Base-by-base conservation (phyloP, 1,284 basidiomycete species). In the Ceratobasidium sp. region DNA sequence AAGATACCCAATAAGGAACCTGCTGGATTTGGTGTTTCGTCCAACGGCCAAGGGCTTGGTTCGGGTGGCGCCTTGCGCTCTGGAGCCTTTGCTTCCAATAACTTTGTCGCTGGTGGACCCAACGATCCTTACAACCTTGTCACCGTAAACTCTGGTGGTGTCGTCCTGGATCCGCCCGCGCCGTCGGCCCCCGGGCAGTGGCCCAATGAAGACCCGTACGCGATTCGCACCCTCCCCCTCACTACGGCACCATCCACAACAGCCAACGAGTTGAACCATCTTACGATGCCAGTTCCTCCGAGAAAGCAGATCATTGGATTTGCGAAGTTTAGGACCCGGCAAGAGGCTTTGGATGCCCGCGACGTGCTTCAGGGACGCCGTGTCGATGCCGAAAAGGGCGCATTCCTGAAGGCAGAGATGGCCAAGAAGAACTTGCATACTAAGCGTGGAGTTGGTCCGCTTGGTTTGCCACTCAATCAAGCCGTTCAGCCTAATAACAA, bases 351-450 rank as follows among this genome's bases (percentile, higher is more conserved):
- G 0, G 90, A 91, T 15, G 97, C 98, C 9, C 88, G 95, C 37
- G 97, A 99, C 81, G 88, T 91, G 6, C 87, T 99, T 7, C 96
- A 98, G 83, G 97, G 97, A 1, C 89, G 94, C 69, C 90, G 95
- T 73, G 94, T 99, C 44, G 97, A 99, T 82, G 90, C 94, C n/a
- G 94, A 99, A 83, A 96, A 96, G 80, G 96, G 96, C 9, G 92
- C 94, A 7, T 93, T 97, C 0, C 85, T 99, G 69, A 99, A 99
- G 84, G 97, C 97, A 19, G 98, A 99, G 85, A 98, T 99, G 95
- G 97, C 97, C 51, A 99, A 99, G 90, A 99, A 99, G 89, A 99
- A 99, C 82, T 84, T 99, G 61, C 97, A 99, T 83, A 98, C 96
- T 29, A 97, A 96, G 85, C 88, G 95, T 54, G 94, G 93, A 0